Conservation (phyloP, 352 stramenopile species). For the Phytophthora pistaciae region DNA sequence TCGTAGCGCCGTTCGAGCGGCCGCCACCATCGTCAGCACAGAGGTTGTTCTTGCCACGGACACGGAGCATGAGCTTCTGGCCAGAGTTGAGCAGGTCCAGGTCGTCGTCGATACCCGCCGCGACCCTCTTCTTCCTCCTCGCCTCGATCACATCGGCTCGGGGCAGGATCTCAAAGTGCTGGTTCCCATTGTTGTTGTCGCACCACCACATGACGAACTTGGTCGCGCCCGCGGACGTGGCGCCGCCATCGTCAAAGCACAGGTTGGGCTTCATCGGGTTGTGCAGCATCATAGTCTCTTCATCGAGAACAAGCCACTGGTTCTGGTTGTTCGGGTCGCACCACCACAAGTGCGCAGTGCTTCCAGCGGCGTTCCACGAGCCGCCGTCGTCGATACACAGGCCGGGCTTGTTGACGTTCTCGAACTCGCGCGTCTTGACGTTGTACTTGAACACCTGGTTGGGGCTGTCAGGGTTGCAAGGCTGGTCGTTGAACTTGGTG, state of each 20-base stretch:
- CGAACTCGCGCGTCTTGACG: neutral
- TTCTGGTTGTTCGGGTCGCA: neutral
- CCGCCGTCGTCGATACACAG: neutral
- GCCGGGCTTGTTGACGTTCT: neutral
- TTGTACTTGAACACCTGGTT: conserved; percentile 23
- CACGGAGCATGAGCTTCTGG: conserved; percentile 6
- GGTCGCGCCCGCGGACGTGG: conserved; percentile 1
- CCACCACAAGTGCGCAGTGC: neutral
- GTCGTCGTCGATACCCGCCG: neutral
- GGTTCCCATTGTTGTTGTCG: conserved; percentile 31
- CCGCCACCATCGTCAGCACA: conserved; percentile 36
- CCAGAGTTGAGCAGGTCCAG: neutral
- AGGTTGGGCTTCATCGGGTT: conserved; percentile 40
- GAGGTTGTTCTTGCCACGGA: conserved; percentile 18
- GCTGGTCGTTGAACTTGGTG: conserved; percentile 30
- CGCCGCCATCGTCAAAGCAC: conserved; percentile 45
- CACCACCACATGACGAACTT: conserved; percentile 19
- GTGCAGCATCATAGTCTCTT: conserved; percentile 33
- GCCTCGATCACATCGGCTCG: neutral
- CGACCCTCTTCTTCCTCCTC: neutral
- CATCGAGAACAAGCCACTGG: neutral
- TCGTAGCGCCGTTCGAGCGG: conserved; percentile 1
- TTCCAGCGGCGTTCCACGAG: neutral
- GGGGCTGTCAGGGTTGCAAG: conserved; percentile 32
- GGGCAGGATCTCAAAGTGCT: conserved; percentile 32